Conservation (phyloP, 257 asterid genomes). For the Cynanchum wilfordii region DNA sequence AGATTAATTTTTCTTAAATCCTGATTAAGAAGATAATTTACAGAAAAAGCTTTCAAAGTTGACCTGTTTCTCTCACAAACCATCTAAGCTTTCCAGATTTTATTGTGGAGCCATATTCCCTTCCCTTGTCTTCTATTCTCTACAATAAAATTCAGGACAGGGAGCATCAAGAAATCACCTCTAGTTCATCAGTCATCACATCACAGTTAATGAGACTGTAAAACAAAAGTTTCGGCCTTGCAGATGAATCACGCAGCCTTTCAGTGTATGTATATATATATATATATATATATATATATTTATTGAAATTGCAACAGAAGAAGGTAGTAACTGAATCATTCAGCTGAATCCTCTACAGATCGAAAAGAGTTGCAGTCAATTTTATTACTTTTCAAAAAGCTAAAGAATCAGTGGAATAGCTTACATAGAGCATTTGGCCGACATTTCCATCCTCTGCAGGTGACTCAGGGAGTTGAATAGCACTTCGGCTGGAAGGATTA, state of each 20-base stretch:
- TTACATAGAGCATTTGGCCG: constrained; percentile 91
- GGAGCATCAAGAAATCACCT: constrained; percentile 15
- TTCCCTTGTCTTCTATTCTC: constrained; percentile 89
- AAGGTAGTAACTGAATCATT: neutral
- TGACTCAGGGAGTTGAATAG: constrained; percentile 87
- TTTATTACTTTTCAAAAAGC: neutral
- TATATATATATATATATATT: too few relatives aligned
- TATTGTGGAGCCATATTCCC: constrained; percentile 64
- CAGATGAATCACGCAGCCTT: neutral
- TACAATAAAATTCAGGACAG: constrained; percentile 17
- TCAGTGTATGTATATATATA: too few relatives aligned
- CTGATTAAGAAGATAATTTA: neutral
- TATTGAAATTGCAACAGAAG: neutral
- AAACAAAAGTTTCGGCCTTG: neutral
- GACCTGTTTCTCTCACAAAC: constrained; percentile 99
- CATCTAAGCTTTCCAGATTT: constrained; percentile 80
- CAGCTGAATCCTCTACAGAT: neutral
- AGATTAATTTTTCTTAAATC: constrained; percentile 16
- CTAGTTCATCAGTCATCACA: neutral
- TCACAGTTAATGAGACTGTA: neutral
- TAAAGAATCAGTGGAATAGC: neutral
- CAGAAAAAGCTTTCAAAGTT: constrained; percentile 12
- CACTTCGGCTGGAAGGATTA: constrained; percentile 84
- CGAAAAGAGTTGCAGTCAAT: neutral
- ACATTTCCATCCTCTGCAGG: constrained; percentile 99